Conservation (phyloP, 1,139 yeast genomes). For the Candida mesenterica region DNA sequence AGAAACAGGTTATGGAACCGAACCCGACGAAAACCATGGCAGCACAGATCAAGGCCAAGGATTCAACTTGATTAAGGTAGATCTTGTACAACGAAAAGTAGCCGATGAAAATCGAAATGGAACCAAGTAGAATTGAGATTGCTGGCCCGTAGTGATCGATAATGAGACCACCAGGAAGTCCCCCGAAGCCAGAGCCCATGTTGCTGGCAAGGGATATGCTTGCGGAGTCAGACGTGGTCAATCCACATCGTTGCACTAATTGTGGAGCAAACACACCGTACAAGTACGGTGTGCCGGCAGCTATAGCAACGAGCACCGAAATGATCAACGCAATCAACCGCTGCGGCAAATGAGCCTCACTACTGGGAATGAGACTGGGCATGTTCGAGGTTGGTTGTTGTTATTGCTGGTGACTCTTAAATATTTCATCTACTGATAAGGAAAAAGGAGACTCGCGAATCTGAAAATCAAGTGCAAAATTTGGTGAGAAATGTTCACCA, state of each 20-base stretch:
- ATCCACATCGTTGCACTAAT: constrained; percentile 52
- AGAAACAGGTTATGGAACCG: constrained; percentile 64
- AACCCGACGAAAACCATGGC: constrained; percentile 54
- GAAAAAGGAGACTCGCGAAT: background rate
- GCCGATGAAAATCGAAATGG: constrained; percentile 45
- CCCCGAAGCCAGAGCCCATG: constrained; percentile 66
- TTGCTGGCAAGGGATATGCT: constrained; percentile 60
- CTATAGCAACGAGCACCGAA: constrained; percentile 38
- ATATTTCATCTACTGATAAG: background rate
- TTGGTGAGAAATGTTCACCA: too few species aligned
- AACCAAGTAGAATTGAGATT: constrained; percentile 52
- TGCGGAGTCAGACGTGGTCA: constrained; percentile 62
- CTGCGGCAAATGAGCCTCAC: constrained; percentile 11
- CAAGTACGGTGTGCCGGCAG: constrained; percentile 69
- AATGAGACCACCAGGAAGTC: constrained; percentile 64
- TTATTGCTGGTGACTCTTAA: background rate
- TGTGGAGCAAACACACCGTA: constrained; percentile 77
- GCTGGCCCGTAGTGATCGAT: constrained; percentile 63
- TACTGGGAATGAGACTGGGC: constrained; percentile 1
- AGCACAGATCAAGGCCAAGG: constrained; percentile 30
- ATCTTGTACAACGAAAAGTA: constrained; percentile 35
- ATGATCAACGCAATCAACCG: constrained; percentile 16
- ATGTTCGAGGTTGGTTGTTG: background rate
- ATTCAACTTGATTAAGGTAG: constrained; percentile 24
- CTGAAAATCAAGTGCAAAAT: too few species aligned